These are phyloP conservation scores for Alnus glutinosa DNA, from an alignment of 306 rosid species.

Conservation along the genomic window DNA sequence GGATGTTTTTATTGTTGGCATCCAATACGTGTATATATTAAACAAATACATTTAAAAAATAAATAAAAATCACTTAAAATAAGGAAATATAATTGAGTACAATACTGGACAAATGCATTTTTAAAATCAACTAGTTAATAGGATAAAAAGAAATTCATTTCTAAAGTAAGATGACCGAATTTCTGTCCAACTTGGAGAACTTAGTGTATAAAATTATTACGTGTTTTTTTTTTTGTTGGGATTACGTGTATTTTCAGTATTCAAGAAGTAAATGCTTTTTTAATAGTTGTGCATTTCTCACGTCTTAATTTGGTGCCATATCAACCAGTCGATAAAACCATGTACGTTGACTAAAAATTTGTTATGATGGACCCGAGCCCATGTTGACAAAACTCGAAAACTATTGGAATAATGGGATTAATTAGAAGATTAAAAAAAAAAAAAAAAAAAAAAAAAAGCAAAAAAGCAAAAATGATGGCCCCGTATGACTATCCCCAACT, in stretches of 20 bases:
- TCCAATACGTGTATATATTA: constrained; percentile 16
- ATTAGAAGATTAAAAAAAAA: neutral
- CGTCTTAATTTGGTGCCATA: too few relatives aligned
- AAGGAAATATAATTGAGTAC: neutral
- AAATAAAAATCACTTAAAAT: neutral
- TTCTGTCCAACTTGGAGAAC: too few relatives aligned
- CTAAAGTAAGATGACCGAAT: neutral
- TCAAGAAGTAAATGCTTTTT: too few relatives aligned
- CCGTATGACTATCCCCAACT: constrained; percentile 27
- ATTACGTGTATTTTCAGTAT: too few relatives aligned
- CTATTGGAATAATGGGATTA: constrained; percentile 21
- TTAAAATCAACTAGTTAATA: too few relatives aligned
- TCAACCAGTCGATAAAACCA: too few relatives aligned
- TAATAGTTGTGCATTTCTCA: too few relatives aligned
- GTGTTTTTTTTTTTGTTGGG: too few relatives aligned
- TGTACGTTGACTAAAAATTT: neutral
- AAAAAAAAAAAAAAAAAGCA: too few relatives aligned
- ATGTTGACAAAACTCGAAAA: constrained; percentile 9
- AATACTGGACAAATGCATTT: constrained; percentile 12
- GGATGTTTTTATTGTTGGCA: constrained; percentile 38
- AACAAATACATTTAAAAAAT: neutral
- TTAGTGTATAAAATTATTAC: too few relatives aligned
- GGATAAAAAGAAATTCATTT: too few relatives aligned
- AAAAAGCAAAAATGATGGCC: constrained; percentile 30
- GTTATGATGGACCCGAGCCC: constrained; percentile 32